Evolutionary conservation across 805 yeast genomes (phyloP), one percentile per base, ranked within the genome.

Genomic region (Kurtzmaniella cleridarum): DNA sequence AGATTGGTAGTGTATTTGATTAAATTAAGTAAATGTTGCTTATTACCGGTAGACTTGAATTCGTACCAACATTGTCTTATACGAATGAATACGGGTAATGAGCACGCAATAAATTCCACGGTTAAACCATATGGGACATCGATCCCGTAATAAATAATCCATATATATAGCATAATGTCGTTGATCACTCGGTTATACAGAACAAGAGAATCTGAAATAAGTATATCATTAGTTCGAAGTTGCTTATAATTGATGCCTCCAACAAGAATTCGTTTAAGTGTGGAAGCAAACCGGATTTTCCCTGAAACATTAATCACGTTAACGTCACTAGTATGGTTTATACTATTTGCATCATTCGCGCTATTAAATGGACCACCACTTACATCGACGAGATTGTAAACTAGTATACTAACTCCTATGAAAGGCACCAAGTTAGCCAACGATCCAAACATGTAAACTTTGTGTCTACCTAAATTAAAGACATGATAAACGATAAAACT

Each of bases 41-140:
- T 62, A 30, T 79, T 73, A 3, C 68, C 58, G 8, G 82, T 71
- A 35, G 66, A 54, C 10, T 60, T 50, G 53, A 69, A 88, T 53
- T 93, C 98, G 38, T 63, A 62, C 50, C 81, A 55, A 58, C 98
- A 93, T 62, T 93, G 99, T 34, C 76, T 75, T 20, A 91, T 69
- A 51, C 98, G 73, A 23, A 91, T 77, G n/a, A 76, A 51, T 6
- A 79, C 74, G 0, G 98, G 98, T 7, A 80, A 58, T 17, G 65
- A 34, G 48, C 66, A 42, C 41, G 60, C 49, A 30, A 62, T 27
- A 20, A 60, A 49, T 46, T 70, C 71, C 24, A 62, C 37, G 11
- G 48, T 46, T 15, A 46, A 41, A 45, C 57, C 60, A 42, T 63
- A 64, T n/a, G 53, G 49, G 20, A 44, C 32, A 10, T 16, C 29